Base-by-base conservation (phyloP, 768 basidiomycete genomes). In the Leccinum subgranulosum region DNA sequence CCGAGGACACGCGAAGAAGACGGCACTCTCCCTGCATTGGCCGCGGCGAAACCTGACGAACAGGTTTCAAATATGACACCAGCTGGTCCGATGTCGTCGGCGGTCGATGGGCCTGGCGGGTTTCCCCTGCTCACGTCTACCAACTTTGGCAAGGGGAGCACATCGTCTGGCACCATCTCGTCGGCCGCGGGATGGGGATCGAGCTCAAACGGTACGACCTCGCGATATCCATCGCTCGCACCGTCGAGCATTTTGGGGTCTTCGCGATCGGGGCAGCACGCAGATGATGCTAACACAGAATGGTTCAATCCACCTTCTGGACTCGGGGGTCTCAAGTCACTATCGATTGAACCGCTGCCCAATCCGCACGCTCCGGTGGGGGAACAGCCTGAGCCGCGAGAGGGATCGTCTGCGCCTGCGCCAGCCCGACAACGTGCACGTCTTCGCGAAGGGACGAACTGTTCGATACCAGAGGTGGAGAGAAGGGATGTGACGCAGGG, bases 171-270 rank as follows among this genome's bases (percentile, higher is more conserved):
- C 17, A 73, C 69, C 10, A 28, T 58, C 2, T 61, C 55, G 33
- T 66, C 71, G 39, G 53, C 36, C 7, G 21, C 31, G 15, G 61
- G 55, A 10, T 57, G 41, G 54, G 60, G 55, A 10, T 62, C 66
- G 25, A 9, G 36, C 10, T 65, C 65, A 6, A 67, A 60, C 2
- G 59, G 66, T 1, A 46, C 48, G 33, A 7, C 56, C 2, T 71
- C 70, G 5, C 69, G 71, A 8, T 71, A 71, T 49, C 70, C 70
- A 4, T 71, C 70, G 2, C 57, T 73, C 7, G 55, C 67, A 17
- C 2, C 53, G 3, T 71, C 70, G 10, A 73, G 58, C 15, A 4
- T 49, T 4, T 49, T 33, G 15, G 45, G 14, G 33, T 58, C 65
- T 7, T 62, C 58, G 12, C 57, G 6, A 1, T 54, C 57, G 28